Conservation (phyloP, 352 stramenopile genomes). For the Phytophthora pistaciae region DNA sequence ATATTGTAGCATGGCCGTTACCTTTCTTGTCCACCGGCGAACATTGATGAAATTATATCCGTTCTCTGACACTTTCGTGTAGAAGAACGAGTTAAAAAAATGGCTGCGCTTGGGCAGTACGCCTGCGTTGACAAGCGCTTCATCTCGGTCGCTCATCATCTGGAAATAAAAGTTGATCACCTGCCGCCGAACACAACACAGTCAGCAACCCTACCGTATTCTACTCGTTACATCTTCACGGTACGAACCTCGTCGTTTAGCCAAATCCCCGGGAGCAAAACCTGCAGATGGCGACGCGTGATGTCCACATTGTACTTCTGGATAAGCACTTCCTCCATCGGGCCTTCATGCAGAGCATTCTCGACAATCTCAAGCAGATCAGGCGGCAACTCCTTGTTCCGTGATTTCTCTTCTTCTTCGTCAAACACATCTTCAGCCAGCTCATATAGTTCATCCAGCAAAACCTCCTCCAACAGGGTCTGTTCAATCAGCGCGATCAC, state of each 20-base stretch:
- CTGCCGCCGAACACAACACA: constrained; percentile 21
- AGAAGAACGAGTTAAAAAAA: constrained; percentile 93
- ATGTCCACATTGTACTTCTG: constrained; percentile 89
- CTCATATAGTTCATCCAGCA: constrained; percentile 67
- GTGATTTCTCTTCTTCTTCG: constrained; percentile 52
- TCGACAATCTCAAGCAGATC: constrained; percentile 75
- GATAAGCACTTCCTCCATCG: constrained; percentile 69
- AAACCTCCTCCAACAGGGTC: constrained; percentile 69
- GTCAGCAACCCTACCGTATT: not conserved
- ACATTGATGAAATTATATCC: constrained; percentile 90
- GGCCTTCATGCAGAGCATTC: constrained; percentile 62
- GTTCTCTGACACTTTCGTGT: constrained; percentile 81
- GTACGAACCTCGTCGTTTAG: constrained; percentile 80
- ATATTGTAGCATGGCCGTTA: constrained; percentile 7
- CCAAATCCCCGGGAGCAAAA: constrained; percentile 72
- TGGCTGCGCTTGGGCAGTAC: constrained; percentile 66
- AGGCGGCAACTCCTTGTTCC: constrained; percentile 62
- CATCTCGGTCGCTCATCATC: constrained; percentile 78
- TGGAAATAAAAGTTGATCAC: constrained; percentile 92
- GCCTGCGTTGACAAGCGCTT: constrained; percentile 57
- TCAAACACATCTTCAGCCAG: constrained; percentile 67
- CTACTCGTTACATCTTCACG: too few species aligned
- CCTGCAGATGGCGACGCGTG: constrained; percentile 77
- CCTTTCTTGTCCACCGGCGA: constrained; percentile 86
- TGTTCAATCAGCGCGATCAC: constrained; percentile 15